These are phyloP conservation scores for Penicillium sclerotigenum DNA, from an alignment of 2,329 filamentous ascomycete species.

Conservation along the genomic window DNA sequence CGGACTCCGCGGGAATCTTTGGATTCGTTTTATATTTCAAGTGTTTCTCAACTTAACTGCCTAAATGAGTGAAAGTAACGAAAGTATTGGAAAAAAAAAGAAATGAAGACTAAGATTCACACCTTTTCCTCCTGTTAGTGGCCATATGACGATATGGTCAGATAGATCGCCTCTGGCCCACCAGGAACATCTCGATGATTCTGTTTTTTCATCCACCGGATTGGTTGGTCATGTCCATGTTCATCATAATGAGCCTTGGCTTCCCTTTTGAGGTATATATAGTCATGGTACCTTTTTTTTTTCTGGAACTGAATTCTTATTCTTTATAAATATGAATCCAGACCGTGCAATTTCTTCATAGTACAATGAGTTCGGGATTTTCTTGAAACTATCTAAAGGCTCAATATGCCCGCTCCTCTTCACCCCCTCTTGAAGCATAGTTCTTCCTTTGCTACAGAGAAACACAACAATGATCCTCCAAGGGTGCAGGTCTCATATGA, in stretches of 20 bases:
- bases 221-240: background rate
- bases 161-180: background rate
- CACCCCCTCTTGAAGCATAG: conserved; percentile 22
- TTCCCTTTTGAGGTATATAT: background rate
- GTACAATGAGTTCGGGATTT: background rate
- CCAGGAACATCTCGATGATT: background rate
- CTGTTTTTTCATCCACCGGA: background rate
- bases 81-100: too few species aligned
- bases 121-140: background rate
- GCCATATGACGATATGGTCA: background rate
- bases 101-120: background rate
- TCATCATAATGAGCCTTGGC: background rate
- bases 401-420: conserved; percentile 30
- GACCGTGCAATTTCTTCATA: background rate
- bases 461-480: conserved; percentile 12
- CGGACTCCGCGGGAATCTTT: conserved; percentile 6
- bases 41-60: conserved; percentile 1
- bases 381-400: background rate
- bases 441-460: conserved; percentile 18
- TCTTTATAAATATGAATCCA: background rate
- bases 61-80: conserved; percentile 13
- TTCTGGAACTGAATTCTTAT: background rate
- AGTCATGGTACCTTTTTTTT: background rate
- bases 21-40: background rate
- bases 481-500: conserved; percentile 29